These are phyloP conservation scores for Dalechampia spathulata DNA, from an alignment of 441 rosid genomes.

Conservation along the genomic window DNA sequence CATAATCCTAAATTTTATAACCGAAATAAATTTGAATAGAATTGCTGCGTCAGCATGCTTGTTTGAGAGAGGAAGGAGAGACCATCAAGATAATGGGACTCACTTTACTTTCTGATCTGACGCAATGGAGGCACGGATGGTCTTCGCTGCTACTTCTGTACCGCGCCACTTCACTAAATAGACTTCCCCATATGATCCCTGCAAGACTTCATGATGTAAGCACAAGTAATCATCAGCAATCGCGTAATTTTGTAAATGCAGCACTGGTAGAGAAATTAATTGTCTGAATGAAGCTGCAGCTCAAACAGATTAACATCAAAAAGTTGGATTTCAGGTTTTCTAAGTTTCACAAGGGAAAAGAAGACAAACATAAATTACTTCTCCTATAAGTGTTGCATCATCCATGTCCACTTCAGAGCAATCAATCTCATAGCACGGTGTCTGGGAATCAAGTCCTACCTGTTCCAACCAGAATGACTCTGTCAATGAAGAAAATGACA, in stretches of 20 bases:
- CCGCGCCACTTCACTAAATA: conserved; percentile 63
- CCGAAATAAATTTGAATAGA: not conserved
- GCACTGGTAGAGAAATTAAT: not conserved
- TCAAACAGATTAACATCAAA: too few species aligned
- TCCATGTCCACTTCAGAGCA: conserved; percentile 38
- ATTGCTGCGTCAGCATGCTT: too few species aligned
- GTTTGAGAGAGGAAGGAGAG: not conserved
- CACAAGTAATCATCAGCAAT: conserved; percentile 7
- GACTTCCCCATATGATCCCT: conserved; percentile 66
- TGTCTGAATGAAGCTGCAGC: conserved; percentile 2
- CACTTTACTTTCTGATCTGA: conserved; percentile 53
- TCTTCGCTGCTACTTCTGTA: conserved; percentile 61
- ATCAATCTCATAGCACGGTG: conserved; percentile 42
- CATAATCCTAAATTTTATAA: not conserved
- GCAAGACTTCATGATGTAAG: conserved; percentile 11
- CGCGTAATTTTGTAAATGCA: too few species aligned
- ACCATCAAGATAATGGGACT: conserved; percentile 15
- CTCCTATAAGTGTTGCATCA: conserved; percentile 44
- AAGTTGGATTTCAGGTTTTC: not conserved
- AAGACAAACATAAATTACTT: conserved; percentile 27
- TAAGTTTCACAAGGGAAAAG: conserved; percentile 11
- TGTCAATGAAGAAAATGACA: not conserved
- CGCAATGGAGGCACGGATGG: conserved; percentile 57
- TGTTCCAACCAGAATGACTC: conserved; percentile 22
- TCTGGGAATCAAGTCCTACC: conserved; percentile 45